Evolutionary conservation across 768 basidiomycete species (phyloP).

Genomic region (Solioccasus polychromus): DNA sequence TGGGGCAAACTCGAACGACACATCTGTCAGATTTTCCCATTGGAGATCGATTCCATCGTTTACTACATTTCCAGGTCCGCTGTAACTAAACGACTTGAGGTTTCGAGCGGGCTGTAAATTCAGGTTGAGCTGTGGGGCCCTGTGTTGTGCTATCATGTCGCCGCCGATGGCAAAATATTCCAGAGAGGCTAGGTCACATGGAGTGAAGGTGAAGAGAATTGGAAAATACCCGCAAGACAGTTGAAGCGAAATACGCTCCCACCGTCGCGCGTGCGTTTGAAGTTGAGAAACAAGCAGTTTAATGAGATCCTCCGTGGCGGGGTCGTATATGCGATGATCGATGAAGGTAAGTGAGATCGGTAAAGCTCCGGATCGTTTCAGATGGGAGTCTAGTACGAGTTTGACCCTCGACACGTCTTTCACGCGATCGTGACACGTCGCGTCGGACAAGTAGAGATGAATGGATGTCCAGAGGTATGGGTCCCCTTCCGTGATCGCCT

Average conservation of each 20-base stretch:
- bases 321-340: slow-evolving; percentile 15
- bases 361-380: slow-evolving; percentile 12
- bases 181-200: slow-evolving; percentile 14
- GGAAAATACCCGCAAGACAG: slow-evolving; percentile 12
- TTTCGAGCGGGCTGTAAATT: slow-evolving; percentile 11
- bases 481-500: slow-evolving; percentile 5
- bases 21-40: slow-evolving; percentile 14
- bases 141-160: background rate
- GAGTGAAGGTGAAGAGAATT: slow-evolving; percentile 14
- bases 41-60: slow-evolving; percentile 1
- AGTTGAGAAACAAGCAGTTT: slow-evolving; percentile 13
- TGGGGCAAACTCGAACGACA: slow-evolving; percentile 12
- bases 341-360: slow-evolving; percentile 19
- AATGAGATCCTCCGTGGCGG: slow-evolving; percentile 6
- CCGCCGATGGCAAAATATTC: slow-evolving; percentile 12
- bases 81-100: slow-evolving; percentile 16
- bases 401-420: slow-evolving; percentile 5
- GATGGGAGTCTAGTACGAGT: slow-evolving; percentile 4
- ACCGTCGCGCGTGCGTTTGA: slow-evolving; percentile 14
- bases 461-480: slow-evolving; percentile 25
- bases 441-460: slow-evolving; percentile 12
- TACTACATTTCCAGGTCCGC: background rate
- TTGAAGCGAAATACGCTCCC: slow-evolving; percentile 13
- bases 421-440: background rate
- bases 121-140: background rate